phyloP scores from a whole-genome alignment of 768 basidiomycete species.

The Lactarius sanguifluus region DNA sequence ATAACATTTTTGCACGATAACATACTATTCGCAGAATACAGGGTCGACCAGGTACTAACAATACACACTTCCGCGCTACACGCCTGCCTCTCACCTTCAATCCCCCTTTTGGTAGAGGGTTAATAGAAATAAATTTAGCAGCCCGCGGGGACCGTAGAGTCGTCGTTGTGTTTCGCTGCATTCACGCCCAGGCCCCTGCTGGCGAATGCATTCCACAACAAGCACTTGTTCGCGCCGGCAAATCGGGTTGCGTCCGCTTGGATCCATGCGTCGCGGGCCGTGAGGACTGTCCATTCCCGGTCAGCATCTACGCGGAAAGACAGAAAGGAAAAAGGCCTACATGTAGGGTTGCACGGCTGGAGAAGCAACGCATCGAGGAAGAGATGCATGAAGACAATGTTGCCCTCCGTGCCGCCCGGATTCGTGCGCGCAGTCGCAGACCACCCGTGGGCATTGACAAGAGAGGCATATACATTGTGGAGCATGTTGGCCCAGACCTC shows the following conservation, averaged over 20 bases:
- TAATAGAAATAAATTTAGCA: slow-evolving; percentile 29
- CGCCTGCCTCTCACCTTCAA: no score
- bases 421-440: slow-evolving; percentile 43
- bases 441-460: slow-evolving; percentile 35
- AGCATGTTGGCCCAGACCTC: slow-evolving; percentile 56
- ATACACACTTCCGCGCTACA: no score
- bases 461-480: slow-evolving; percentile 38
- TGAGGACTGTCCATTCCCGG: slow-evolving; percentile 37
- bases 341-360: slow-evolving; percentile 51
- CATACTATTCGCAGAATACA: no score
- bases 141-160: slow-evolving; percentile 34
- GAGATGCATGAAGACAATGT: slow-evolving; percentile 51
- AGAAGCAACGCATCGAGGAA: slow-evolving; percentile 51
- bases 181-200: slow-evolving; percentile 49
- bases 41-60: no score
- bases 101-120: neutral
- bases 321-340: slow-evolving; percentile 35
- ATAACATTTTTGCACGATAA: no score
- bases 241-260: slow-evolving; percentile 52
- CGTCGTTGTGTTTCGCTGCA: slow-evolving; percentile 38
- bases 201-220: slow-evolving; percentile 48
- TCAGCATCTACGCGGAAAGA: neutral
- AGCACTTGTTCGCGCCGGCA: slow-evolving; percentile 46
- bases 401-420: slow-evolving; percentile 45
- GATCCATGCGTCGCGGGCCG: slow-evolving; percentile 52